These are phyloP conservation scores for Coniochaeta ligniaria DNA, from an alignment of 2,329 filamentous ascomycete species.

Conservation along the genomic window DNA sequence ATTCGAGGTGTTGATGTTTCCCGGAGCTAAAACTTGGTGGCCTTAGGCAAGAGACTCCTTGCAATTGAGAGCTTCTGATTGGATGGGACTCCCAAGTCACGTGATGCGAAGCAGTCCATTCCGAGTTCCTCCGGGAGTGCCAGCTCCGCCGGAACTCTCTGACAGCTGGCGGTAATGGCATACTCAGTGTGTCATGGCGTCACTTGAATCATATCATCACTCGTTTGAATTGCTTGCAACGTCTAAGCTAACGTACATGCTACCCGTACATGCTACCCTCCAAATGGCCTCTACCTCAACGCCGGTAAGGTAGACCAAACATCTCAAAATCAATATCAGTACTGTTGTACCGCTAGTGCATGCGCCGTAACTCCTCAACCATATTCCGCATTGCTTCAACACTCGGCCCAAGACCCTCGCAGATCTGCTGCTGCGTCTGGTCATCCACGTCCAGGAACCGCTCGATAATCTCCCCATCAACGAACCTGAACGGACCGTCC, in stretches of 20 bases:
- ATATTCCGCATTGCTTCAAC: conserved; percentile 56
- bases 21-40: conserved; percentile 25
- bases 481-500: conserved; percentile 75
- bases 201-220: not conserved
- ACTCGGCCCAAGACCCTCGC: conserved; percentile 49
- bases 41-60: conserved; percentile 32
- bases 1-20: conserved; percentile 14
- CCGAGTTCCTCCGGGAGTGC: not conserved
- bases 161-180: not conserved
- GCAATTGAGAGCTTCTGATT: conserved; percentile 39
- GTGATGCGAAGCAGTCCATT: conserved; percentile 4
- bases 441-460: conserved; percentile 68
- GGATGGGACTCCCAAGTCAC: conserved; percentile 19
- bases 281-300: not conserved
- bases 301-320: not conserved
- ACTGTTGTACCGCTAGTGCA: conserved; percentile 38
- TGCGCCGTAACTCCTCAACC: conserved; percentile 54
- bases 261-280: not conserved
- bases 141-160: not conserved
- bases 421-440: conserved; percentile 44
- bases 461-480: conserved; percentile 90
- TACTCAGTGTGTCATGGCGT: not conserved
- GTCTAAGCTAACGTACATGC: not conserved
- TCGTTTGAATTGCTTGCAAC: not conserved
- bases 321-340: not conserved